phyloP scores from a whole-genome alignment of 2,329 filamentous ascomycete species.

The Monilinia aucupariae region DNA sequence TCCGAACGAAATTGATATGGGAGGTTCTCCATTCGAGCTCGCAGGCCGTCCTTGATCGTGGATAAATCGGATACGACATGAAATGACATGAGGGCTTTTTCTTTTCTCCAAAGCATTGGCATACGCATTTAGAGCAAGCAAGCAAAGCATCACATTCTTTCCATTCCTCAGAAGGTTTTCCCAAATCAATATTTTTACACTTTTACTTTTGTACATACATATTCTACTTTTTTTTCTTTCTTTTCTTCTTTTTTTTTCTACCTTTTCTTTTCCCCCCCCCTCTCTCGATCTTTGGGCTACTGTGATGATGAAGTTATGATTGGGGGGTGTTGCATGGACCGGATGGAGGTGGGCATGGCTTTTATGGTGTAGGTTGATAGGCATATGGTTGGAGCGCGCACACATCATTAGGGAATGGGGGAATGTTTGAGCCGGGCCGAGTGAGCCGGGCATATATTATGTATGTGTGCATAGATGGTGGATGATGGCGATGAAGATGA shows the following conservation, averaged over 20 bases:
- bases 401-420: too few species aligned
- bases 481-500: too few species aligned
- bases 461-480: too few species aligned
- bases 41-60: slow-evolving; percentile 2
- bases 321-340: too few species aligned
- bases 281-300: too few species aligned
- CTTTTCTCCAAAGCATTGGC: background rate
- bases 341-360: too few species aligned
- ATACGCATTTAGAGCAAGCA: background rate
- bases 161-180: background rate
- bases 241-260: background rate
- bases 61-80: background rate
- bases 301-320: too few species aligned
- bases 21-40: slow-evolving; percentile 8
- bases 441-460: too few species aligned
- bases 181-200: background rate
- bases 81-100: background rate
- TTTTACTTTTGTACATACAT: background rate
- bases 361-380: too few species aligned
- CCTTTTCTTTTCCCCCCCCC: background rate
- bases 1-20: background rate
- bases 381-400: too few species aligned
- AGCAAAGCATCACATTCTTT: background rate
- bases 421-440: too few species aligned
- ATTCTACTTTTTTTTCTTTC: background rate